Base-by-base conservation (phyloP, 176 grass and related monocot genomes). In the Eremochloa ophiuroides region DNA sequence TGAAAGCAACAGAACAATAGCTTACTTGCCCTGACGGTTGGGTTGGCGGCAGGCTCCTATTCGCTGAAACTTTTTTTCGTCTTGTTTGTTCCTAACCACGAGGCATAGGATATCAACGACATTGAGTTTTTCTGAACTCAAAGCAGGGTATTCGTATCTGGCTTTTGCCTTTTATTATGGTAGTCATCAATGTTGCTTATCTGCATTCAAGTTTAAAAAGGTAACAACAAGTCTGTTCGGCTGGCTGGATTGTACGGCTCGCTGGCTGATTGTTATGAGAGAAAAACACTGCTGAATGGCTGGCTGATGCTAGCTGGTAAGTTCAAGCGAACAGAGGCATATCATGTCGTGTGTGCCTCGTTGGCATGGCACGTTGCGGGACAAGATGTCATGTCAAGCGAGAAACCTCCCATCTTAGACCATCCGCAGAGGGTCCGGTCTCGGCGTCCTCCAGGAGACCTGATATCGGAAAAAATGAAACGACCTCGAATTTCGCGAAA, bases 1-100 rank as follows among this genome's bases (percentile, higher is more conserved):
- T 86, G 80, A 88, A 79, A 79, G 82, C 48, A 83, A 48, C 74
- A 62, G 43, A 58, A 34, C 53, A 35, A 39, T 88, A 66, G 58
- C 29, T 60, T 38, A 39, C 20, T 89, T 75, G 61, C 30, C 48
- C 11, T 38, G 48, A 46, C 77, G 22, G 51, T 85, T 70, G 14
- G 25, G 50, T 85, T 72, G 15, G 18, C 35, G 14, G 17, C 40
- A 46, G 46, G 26, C 26, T 59, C 73, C 31, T 40, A 47, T 35
- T 33, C 53, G 41, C 18, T 53, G n/a, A 8, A 47, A 7, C 5
- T 41, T 56, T n/a, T n/a, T n/a, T n/a, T 62, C 43, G 15, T 62
- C 38, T 9, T 74, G 35, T 28, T 48, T 74, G 55, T 31, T 69
- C 33, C 10, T 46, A 30, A 63, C 39, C 30, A 60, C 8, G 16